A percentile compares a stretch with the other conserved stretches of the same genome.
phyloP scores from a whole-genome alignment of 805 yeast species.

The Myxozyma lipomycoides region DNA sequence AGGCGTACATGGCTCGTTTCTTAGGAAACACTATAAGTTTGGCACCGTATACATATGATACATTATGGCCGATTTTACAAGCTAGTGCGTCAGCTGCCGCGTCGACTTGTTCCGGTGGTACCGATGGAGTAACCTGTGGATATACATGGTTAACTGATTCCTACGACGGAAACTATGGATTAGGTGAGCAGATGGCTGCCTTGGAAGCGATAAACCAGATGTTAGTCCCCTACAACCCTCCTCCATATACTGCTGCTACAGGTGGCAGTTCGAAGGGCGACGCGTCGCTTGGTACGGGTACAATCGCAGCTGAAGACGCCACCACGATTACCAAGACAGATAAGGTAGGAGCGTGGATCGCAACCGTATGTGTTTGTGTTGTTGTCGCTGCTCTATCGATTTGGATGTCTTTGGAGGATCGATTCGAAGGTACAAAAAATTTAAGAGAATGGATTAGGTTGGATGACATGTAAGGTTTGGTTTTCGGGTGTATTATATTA shows the following conservation, averaged over 20 bases:
- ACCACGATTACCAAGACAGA: slow-evolving; percentile 54
- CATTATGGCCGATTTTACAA: slow-evolving; percentile 46
- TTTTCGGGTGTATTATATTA: neutral
- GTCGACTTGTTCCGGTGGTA: slow-evolving; percentile 72
- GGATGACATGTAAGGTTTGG: slow-evolving; percentile 10
- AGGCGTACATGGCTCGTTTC: slow-evolving; percentile 63
- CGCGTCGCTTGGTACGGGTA: slow-evolving; percentile 63
- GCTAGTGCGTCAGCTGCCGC: slow-evolving; percentile 70
- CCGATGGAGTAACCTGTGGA: slow-evolving; percentile 81
- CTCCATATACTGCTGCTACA: slow-evolving; percentile 57
- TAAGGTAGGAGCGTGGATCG: slow-evolving; percentile 83
- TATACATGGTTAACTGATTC: slow-evolving; percentile 56
- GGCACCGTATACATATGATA: slow-evolving; percentile 51
- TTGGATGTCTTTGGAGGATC: slow-evolving; percentile 58
- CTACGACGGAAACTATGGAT: slow-evolving; percentile 68
- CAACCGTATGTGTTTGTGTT: slow-evolving; percentile 71
- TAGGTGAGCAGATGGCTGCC: slow-evolving; percentile 83
- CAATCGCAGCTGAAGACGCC: neutral
- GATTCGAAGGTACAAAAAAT: slow-evolving; percentile 8
- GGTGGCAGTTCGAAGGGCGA: slow-evolving; percentile 74
- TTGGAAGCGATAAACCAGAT: slow-evolving; percentile 57
- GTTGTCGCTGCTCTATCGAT: slow-evolving; percentile 59
- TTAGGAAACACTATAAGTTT: slow-evolving; percentile 59
- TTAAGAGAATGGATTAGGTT: slow-evolving; percentile 21
- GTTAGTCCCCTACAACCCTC: slow-evolving; percentile 40